Percentiles rank a stretch among this genome's conserved stretches.
phyloP scores from a whole-genome alignment of 2,329 filamentous ascomycete species.

The Dothideomycetidae sp. region DNA sequence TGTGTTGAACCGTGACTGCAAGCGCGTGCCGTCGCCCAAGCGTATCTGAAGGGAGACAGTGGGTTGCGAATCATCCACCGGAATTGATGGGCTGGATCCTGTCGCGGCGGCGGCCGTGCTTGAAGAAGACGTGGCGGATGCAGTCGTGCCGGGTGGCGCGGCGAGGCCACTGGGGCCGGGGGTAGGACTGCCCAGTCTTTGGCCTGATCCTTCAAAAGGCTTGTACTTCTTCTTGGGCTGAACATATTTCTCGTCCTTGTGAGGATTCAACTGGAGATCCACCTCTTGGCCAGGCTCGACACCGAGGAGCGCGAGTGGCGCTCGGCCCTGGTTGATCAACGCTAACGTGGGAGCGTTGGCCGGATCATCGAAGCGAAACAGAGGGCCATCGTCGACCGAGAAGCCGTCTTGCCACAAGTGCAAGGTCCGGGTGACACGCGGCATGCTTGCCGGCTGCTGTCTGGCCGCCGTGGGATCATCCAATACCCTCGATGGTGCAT shows the following conservation, averaged over 20 bases:
- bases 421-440: slow-evolving; percentile 50
- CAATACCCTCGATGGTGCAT: slow-evolving; percentile 53
- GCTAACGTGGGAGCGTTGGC: slow-evolving; percentile 55
- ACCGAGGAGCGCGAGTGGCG: slow-evolving; percentile 64
- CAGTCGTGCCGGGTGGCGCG: slow-evolving; percentile 20
- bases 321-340: slow-evolving; percentile 64
- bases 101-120: slow-evolving; percentile 25
- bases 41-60: slow-evolving; percentile 60
- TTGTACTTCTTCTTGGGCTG: slow-evolving; percentile 60
- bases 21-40: slow-evolving; percentile 59
- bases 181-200: slow-evolving; percentile 62
- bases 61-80: slow-evolving; percentile 52
- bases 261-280: slow-evolving; percentile 60
- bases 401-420: slow-evolving; percentile 78
- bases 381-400: slow-evolving; percentile 67
- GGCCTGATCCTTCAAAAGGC: slow-evolving; percentile 58
- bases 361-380: slow-evolving; percentile 67
- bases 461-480: slow-evolving; percentile 40
- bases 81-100: slow-evolving; percentile 29
- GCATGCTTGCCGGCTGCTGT: slow-evolving; percentile 16
- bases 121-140: slow-evolving; percentile 20
- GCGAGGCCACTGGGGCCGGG: slow-evolving; percentile 41
- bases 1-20: slow-evolving; percentile 71
- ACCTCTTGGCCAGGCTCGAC: slow-evolving; percentile 61
- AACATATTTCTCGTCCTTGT: slow-evolving; percentile 61